Evolutionary conservation across 208 protist genomes (phyloP).

Genomic region (Leishmania amazonensis): DNA sequence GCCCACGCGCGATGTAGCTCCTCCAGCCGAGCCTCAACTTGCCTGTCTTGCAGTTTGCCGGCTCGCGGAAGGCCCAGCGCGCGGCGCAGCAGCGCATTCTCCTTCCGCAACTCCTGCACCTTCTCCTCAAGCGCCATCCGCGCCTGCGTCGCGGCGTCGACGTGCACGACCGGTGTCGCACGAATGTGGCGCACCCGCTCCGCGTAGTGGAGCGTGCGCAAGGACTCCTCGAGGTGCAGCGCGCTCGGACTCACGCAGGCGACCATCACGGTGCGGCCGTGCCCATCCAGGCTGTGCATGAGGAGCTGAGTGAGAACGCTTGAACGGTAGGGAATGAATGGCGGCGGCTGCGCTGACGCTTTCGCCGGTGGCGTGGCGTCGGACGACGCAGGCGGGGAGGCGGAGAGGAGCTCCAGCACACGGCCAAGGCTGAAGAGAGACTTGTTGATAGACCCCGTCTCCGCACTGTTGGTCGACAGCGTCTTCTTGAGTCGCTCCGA

Average conservation of each 20-base stretch:
- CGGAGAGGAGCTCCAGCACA: constrained; percentile 84
- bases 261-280: constrained; percentile 73
- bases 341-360: neutral
- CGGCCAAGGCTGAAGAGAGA: constrained; percentile 91
- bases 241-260: constrained; percentile 80
- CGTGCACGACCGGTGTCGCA: constrained; percentile 46
- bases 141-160: constrained; percentile 66
- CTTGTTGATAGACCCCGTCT: constrained; percentile 91
- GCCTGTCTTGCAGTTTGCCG: constrained; percentile 9
- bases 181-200: constrained; percentile 73
- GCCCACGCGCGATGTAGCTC: constrained; percentile 10
- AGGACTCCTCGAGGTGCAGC: constrained; percentile 75
- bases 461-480: constrained; percentile 52
- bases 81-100: constrained; percentile 64
- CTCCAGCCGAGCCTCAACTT: constrained; percentile 17
- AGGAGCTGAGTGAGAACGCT: constrained; percentile 88
- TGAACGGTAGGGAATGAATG: constrained; percentile 86
- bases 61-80: constrained; percentile 18
- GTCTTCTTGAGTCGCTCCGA: constrained; percentile 92
- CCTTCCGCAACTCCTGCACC: constrained; percentile 37
- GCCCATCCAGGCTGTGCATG: constrained; percentile 84
- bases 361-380: neutral
- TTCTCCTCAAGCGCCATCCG: constrained; percentile 49
- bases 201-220: constrained; percentile 83
- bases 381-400: neutral